Evolutionary conservation across 176 grass and related monocot species (phyloP), one percentile per base, ranked within the genome.

Genomic region (Zea mays): DNA sequence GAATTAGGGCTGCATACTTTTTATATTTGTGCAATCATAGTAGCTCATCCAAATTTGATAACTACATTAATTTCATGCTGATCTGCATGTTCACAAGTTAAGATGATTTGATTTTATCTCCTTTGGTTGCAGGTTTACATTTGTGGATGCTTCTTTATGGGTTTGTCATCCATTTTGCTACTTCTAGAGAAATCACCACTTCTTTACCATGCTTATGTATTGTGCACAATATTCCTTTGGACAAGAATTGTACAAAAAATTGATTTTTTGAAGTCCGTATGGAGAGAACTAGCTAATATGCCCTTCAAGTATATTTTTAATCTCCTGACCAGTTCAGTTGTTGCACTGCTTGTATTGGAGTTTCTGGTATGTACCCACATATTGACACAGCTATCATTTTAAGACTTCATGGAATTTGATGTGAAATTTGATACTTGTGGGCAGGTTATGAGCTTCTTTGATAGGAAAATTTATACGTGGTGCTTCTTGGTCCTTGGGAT

Each of bases 181-280:
- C 71, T 91, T 77, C 51, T 93, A 54, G 94, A 97, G 88, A 91
- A 93, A 77, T 97, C 89, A 67, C 91, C 94, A 64, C 79, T 68
- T 82, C 91, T 97, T 76, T 97, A 97, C 71, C 91, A 97, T 88
- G 86, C 89, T 34, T 97, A 97, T 84, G 58, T 88, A 77, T 88
- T 87, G 79, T 90, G 91, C 91, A 97, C 94, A 81, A 77, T 91
- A 84, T 97, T 97, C 78, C 79, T 93, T 45, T 97, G 94, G 94
- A 93, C 89, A 76, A 88, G 83, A 86, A 93, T 93, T 71, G 67
- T 93, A 71, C 81, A 83, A 38, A 83, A 93, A 69, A 72, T 86
- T 47, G 82, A 81, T 78, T 90, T 91, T 87, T 27, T 97, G 17
- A 91, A 86, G 78, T 69, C 72, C 36, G 79, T 87, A 63, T 97